A percentile compares a stretch with the other conserved stretches of the same genome.
phyloP scores from a whole-genome alignment of 768 basidiomycete genomes.

The Rhizopogon vinicolor region DNA sequence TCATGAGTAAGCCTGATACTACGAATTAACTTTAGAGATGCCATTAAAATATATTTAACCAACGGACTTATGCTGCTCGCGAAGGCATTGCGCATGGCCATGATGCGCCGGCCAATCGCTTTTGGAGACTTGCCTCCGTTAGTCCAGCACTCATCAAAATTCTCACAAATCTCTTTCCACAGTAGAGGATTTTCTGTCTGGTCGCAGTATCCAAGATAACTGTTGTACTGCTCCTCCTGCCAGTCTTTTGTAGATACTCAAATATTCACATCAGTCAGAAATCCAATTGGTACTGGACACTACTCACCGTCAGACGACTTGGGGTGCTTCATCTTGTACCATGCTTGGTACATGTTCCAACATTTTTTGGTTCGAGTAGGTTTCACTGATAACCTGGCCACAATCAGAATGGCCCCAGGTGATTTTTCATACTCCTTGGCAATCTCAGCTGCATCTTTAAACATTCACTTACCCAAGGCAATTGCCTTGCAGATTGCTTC shows the following conservation, averaged over 20 bases:
- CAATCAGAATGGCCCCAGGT: not conserved
- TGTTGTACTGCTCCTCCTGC: not conserved
- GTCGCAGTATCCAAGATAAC: not conserved
- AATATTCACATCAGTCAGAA: not conserved
- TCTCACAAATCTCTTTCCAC: not conserved
- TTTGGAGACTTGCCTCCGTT: not conserved
- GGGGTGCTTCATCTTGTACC: not conserved
- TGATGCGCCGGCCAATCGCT: not conserved
- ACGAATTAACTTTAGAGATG: not conserved
- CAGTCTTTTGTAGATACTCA: not conserved
- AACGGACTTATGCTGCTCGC: not conserved
- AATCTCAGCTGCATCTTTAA: not conserved
- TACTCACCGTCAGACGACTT: not conserved
- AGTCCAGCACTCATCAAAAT: not conserved
- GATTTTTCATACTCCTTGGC: constrained; percentile 1
- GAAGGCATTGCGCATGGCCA: not conserved
- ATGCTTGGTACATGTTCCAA: constrained; percentile 1
- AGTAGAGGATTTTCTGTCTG: not conserved
- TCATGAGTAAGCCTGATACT: not conserved
- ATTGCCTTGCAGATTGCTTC: not conserved
- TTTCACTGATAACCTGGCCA: not conserved
- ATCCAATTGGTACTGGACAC: not conserved
- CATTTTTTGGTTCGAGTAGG: not conserved
- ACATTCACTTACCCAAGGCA: not conserved
- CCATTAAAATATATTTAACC: not conserved